A percentile compares a stretch with the other conserved stretches of the same genome.
These are phyloP conservation scores for Tuber brumale DNA, from an alignment of 495 filamentous ascomycete genomes.

Conservation along the genomic window DNA sequence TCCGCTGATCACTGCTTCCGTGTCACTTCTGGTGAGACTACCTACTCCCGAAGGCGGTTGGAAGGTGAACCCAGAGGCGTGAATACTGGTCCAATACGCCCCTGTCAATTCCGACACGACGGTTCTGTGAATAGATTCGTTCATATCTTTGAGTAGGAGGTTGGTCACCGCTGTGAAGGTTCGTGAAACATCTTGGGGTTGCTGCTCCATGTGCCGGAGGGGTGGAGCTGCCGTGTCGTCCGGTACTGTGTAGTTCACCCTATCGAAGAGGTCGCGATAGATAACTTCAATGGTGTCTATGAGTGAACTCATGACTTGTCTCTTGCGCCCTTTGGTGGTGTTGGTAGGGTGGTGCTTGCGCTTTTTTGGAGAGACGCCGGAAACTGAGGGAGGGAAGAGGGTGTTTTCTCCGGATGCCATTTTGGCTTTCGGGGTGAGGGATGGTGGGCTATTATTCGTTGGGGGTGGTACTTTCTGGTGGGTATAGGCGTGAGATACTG, in stretches of 20 bases:
- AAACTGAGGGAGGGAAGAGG: background rate
- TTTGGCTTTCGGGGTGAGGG: background rate
- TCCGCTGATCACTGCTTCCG: background rate
- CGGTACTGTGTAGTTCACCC: background rate
- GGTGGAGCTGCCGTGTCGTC: background rate
- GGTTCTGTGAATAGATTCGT: background rate
- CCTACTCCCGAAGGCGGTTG: background rate
- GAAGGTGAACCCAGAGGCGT: background rate
- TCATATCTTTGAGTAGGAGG: background rate
- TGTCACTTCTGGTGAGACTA: background rate
- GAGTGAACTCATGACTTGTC: background rate
- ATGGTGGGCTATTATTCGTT: background rate
- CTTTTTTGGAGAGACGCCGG: background rate
- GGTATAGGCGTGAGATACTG: background rate
- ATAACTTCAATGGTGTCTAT: constrained; percentile 13
- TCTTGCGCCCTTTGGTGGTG: background rate
- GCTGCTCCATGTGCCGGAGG: background rate
- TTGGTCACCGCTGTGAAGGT: background rate
- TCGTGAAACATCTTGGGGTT: too few relatives aligned
- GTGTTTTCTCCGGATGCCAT: background rate
- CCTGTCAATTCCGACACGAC: background rate
- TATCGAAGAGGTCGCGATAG: constrained; percentile 23
- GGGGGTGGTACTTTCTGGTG: background rate
- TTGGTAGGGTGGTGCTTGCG: background rate
- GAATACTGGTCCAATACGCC: constrained; percentile 8